A percentile compares a stretch with the other conserved stretches of the same genome.
Evolutionary conservation across 805 yeast species (phyloP).

Genomic region (Wickerhamiella slavikovae): DNA sequence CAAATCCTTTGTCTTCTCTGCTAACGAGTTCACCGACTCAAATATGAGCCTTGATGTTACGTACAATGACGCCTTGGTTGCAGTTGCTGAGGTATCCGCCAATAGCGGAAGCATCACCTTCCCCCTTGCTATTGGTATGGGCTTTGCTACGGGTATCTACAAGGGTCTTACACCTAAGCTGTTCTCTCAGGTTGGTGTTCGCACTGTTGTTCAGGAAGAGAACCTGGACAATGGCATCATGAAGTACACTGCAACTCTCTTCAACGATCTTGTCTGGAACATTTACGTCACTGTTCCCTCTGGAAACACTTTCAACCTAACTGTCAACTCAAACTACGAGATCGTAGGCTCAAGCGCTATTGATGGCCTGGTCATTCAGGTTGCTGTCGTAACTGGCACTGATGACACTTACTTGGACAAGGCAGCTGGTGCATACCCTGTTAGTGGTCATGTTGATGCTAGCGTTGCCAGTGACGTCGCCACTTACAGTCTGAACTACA

Average conservation of each 20-base stretch:
- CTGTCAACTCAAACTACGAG: slow-evolving; percentile 17
- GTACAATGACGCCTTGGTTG: slow-evolving; percentile 31
- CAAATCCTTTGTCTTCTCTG: slow-evolving; percentile 33
- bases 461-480: slow-evolving; percentile 26
- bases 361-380: slow-evolving; percentile 26
- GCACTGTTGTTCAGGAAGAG: slow-evolving; percentile 19
- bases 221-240: slow-evolving; percentile 10
- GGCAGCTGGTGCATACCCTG: slow-evolving; percentile 50
- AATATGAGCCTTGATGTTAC: slow-evolving; percentile 24
- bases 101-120: slow-evolving; percentile 22
- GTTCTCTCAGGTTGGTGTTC: slow-evolving; percentile 27
- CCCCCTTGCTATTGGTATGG: slow-evolving; percentile 67
- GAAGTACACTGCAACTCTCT: slow-evolving; percentile 23
- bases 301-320: slow-evolving; percentile 17
- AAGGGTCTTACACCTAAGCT: slow-evolving; percentile 28
- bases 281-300: slow-evolving; percentile 26
- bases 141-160: slow-evolving; percentile 50
- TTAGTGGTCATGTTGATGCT: slow-evolving; percentile 29
- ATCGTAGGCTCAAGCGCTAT: slow-evolving; percentile 19
- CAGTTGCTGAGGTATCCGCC: slow-evolving; percentile 20
- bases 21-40: slow-evolving; percentile 24
- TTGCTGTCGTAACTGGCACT: slow-evolving; percentile 23
- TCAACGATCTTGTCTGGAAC: slow-evolving; percentile 28
- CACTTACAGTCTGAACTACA: slow-evolving; percentile 27
- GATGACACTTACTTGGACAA: slow-evolving; percentile 30